phyloP scores from a whole-genome alignment of 2,329 filamentous ascomycete genomes.

The Colletotrichum chrysophilum region DNA sequence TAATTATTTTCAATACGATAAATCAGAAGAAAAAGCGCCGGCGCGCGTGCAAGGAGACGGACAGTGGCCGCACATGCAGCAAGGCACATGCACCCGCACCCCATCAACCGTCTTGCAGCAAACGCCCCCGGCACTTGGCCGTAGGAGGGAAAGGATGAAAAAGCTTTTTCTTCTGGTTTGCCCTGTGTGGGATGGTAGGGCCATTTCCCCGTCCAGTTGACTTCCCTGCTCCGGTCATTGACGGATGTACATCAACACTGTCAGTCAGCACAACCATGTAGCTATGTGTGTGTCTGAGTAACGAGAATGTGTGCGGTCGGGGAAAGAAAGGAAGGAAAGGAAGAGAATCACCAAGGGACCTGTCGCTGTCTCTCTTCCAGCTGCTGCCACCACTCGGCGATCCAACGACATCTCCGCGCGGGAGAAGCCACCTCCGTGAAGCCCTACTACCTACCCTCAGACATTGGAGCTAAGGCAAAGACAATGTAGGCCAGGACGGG shows the following conservation, averaged over 20 bases:
- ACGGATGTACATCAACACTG: background rate
- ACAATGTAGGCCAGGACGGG: background rate
- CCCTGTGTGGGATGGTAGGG: background rate
- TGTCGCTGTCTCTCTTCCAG: background rate
- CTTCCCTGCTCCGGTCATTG: background rate
- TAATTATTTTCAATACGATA: background rate
- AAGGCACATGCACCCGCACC: background rate
- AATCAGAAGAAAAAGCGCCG: background rate
- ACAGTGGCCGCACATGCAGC: background rate
- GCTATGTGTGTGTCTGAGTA: background rate
- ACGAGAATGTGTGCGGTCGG: background rate
- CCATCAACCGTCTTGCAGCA: slow-evolving; percentile 4
- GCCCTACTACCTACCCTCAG: background rate
- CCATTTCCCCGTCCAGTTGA: background rate
- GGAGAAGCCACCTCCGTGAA: background rate
- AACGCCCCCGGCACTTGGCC: background rate
- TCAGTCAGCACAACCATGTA: background rate
- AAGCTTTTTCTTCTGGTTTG: background rate
- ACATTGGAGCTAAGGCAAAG: background rate
- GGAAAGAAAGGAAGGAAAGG: background rate
- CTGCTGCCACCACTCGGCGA: background rate
- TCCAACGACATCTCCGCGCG: background rate
- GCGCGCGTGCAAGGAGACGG: background rate
- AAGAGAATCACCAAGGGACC: background rate
- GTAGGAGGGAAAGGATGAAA: background rate